phyloP scores from a whole-genome alignment of 2,329 filamentous ascomycete genomes.

The Exophiala xenobiotica region DNA sequence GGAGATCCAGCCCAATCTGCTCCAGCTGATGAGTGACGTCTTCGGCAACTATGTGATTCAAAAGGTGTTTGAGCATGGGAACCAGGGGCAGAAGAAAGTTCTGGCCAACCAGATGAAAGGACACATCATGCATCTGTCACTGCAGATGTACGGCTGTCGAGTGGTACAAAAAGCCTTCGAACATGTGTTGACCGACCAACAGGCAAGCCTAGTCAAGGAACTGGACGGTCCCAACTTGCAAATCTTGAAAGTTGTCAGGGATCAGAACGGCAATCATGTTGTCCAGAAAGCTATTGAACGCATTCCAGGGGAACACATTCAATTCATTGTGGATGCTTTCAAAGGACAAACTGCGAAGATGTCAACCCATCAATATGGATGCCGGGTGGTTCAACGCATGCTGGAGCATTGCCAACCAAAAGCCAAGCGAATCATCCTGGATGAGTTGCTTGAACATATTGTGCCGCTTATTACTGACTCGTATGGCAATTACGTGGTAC shows the following conservation, averaged over 20 bases:
- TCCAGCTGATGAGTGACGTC: conserved; percentile 91
- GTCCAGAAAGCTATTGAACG: conserved; percentile 89
- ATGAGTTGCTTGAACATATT: conserved; percentile 74
- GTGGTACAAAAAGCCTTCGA: conserved; percentile 96
- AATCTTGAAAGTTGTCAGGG: conserved; percentile 74
- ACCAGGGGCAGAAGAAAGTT: conserved; percentile 85
- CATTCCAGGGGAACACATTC: conserved; percentile 73
- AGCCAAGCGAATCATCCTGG: conserved; percentile 70
- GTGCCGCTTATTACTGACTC: conserved; percentile 75
- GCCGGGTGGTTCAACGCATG: conserved; percentile 88
- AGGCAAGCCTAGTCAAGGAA: conserved; percentile 79
- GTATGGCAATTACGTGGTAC: conserved; percentile 94
- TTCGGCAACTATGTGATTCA: conserved; percentile 99
- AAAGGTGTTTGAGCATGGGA: conserved; percentile 95
- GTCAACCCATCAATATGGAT: conserved; percentile 79
- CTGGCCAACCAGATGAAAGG: conserved; percentile 85
- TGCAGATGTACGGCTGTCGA: conserved; percentile 89
- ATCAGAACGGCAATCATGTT: conserved; percentile 94
- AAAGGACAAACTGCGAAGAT: conserved; percentile 71
- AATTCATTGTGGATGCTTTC: conserved; percentile 81
- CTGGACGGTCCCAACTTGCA: conserved; percentile 79
- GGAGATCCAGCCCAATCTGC: conserved; percentile 78
- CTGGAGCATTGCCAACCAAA: conserved; percentile 75
- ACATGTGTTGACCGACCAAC: conserved; percentile 87
- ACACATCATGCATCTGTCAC: conserved; percentile 74